phyloP scores from a whole-genome alignment of 2,329 filamentous ascomycete species.

The Canariomyces notabilis region DNA sequence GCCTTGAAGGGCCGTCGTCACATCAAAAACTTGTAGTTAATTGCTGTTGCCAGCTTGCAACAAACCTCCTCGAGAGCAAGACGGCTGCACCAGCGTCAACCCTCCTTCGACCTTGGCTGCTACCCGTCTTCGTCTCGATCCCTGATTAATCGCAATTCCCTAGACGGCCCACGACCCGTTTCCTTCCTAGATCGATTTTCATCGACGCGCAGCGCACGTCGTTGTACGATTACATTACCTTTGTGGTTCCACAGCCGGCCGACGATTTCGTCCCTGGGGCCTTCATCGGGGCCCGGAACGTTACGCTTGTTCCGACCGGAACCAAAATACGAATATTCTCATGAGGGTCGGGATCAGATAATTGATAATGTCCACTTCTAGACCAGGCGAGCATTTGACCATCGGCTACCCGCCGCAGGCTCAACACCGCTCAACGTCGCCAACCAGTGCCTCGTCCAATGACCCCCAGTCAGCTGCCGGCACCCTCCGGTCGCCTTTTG shows the following conservation, averaged over 20 bases:
- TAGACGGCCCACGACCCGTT: conserved; percentile 1
- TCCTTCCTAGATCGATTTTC: conserved; percentile 15
- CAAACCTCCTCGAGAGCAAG: conserved; percentile 3
- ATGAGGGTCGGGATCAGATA: conserved; percentile 54
- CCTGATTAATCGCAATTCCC: conserved; percentile 19
- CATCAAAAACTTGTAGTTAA: conserved; percentile 23
- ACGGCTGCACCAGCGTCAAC: conserved; percentile 12
- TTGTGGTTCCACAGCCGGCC: not conserved
- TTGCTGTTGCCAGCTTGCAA: conserved; percentile 16
- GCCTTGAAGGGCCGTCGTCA: conserved; percentile 5
- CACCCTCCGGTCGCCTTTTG: conserved; percentile 66
- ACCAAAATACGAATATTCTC: conserved; percentile 22
- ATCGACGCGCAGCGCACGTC: conserved; percentile 19
- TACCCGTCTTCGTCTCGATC: conserved; percentile 12
- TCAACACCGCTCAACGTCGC: conserved; percentile 71
- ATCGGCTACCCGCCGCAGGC: conserved; percentile 73
- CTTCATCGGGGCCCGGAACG: conserved; percentile 10
- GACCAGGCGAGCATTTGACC: conserved; percentile 74
- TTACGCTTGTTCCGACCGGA: conserved; percentile 13
- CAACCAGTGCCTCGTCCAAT: conserved; percentile 75
- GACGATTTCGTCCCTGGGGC: conserved; percentile 3
- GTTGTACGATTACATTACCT: conserved; percentile 14
- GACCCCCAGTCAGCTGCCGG: conserved; percentile 61
- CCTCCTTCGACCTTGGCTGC: conserved; percentile 14
- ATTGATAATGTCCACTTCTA: conserved; percentile 90